Conservation (phyloP, 2,329 filamentous ascomycete species). For the Penicillium sp. region DNA sequence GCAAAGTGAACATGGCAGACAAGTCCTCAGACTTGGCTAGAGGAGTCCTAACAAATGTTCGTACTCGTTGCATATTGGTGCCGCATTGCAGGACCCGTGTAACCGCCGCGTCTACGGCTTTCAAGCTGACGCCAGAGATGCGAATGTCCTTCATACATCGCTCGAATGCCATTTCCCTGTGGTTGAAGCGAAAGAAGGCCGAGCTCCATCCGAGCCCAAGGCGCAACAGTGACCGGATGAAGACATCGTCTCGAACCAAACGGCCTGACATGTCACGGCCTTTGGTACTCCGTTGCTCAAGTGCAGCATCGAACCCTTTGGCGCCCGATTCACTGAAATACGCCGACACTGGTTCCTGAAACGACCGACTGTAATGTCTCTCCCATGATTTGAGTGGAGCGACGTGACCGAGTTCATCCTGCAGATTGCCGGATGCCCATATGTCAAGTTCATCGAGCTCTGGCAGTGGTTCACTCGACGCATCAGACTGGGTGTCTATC, state of each 20-base stretch:
- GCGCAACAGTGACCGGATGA: constrained; percentile 38
- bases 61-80: constrained; percentile 34
- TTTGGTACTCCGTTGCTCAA: constrained; percentile 24
- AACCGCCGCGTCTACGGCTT: constrained; percentile 34
- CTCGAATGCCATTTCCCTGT: constrained; percentile 33
- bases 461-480: constrained; percentile 1
- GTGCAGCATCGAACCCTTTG: constrained; percentile 37
- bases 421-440: constrained; percentile 32
- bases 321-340: constrained; percentile 44
- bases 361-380: constrained; percentile 31
- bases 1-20: constrained; percentile 34
- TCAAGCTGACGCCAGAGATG: constrained; percentile 49
- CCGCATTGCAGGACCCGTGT: constrained; percentile 34
- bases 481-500: constrained; percentile 17
- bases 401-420: constrained; percentile 9
- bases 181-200: constrained; percentile 40
- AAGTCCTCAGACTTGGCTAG: constrained; percentile 25
- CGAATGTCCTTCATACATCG: constrained; percentile 42
- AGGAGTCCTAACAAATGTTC: constrained; percentile 32
- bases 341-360: constrained; percentile 32
- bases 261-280: constrained; percentile 24
- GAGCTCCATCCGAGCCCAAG: constrained; percentile 45
- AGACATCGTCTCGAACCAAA: constrained; percentile 35
- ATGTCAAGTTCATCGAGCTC: constrained; percentile 24
- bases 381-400: constrained; percentile 40